These are phyloP conservation scores for Alternaria angustiovoidea DNA, from an alignment of 2,329 filamentous ascomycete species.

Conservation along the genomic window DNA sequence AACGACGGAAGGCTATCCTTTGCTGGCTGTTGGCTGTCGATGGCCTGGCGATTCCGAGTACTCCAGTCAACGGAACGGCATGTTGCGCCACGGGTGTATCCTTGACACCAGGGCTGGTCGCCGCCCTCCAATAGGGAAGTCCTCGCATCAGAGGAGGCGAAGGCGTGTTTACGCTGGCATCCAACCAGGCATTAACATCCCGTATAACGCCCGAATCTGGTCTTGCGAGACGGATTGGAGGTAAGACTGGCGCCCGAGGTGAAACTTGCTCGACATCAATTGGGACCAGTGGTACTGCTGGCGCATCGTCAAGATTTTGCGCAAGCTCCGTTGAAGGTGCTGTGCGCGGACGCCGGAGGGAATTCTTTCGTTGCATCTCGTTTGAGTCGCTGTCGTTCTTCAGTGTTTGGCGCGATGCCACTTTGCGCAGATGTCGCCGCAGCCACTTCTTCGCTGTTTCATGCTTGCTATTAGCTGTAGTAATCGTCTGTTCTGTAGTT, in stretches of 20 bases:
- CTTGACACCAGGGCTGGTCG: slow-evolving; percentile 11
- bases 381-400: slow-evolving; percentile 3
- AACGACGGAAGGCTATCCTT: slow-evolving; percentile 35
- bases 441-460: slow-evolving; percentile 37
- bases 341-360: slow-evolving; percentile 35
- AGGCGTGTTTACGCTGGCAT: slow-evolving; percentile 36
- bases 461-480: slow-evolving; percentile 20
- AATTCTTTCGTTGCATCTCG: slow-evolving; percentile 13
- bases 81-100: slow-evolving; percentile 32
- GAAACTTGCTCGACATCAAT: slow-evolving; percentile 18
- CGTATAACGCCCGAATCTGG: slow-evolving; percentile 37
- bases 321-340: slow-evolving; percentile 27
- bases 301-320: neutral
- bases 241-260: slow-evolving; percentile 15
- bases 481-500: slow-evolving; percentile 26
- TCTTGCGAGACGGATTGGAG: slow-evolving; percentile 34
- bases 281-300: slow-evolving; percentile 13
- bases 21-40: slow-evolving; percentile 31
- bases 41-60: slow-evolving; percentile 16
- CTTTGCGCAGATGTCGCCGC: slow-evolving; percentile 33
- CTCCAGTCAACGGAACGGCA: slow-evolving; percentile 36
- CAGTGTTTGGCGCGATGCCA: slow-evolving; percentile 23
- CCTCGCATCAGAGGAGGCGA: slow-evolving; percentile 44
- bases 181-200: slow-evolving; percentile 46
- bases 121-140: slow-evolving; percentile 45